Conservation (phyloP, 164 flowering plant species). For the Aristolochia fimbriata region DNA sequence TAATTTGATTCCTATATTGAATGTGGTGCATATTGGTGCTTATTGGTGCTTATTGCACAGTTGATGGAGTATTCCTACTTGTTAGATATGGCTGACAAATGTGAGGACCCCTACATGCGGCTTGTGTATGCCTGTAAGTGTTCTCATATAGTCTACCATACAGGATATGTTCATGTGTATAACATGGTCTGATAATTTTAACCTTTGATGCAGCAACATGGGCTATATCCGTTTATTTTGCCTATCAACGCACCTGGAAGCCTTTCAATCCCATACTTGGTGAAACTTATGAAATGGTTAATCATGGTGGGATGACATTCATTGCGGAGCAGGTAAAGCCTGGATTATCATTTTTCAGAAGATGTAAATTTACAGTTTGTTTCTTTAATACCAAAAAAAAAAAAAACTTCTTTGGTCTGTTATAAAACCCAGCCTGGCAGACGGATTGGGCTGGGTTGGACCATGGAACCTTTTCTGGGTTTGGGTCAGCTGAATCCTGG, state of each 20-base stretch:
- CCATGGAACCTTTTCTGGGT: too few species aligned
- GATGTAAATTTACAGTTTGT: too few species aligned
- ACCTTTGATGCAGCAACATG: constrained; percentile 55
- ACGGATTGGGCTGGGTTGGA: too few species aligned
- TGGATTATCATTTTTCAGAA: too few species aligned
- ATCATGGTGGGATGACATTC: constrained; percentile 66
- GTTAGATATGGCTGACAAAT: constrained; percentile 75
- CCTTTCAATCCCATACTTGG: constrained; percentile 92
- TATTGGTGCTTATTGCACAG: constrained; percentile 25
- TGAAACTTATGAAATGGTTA: constrained; percentile 76
- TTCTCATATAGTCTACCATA: background rate
- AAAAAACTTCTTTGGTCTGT: too few species aligned
- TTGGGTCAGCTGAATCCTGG: too few species aligned
- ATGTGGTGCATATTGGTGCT: constrained; percentile 3
- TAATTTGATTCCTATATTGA: background rate
- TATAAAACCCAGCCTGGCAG: too few species aligned
- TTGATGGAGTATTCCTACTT: constrained; percentile 81
- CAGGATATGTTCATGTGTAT: too few species aligned
- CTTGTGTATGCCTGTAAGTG: constrained; percentile 72
- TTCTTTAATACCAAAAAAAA: too few species aligned
- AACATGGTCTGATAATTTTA: background rate
- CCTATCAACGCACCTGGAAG: constrained; percentile 79
- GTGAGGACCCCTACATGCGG: constrained; percentile 89
- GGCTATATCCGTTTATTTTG: constrained; percentile 74
- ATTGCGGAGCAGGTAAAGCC: constrained; percentile 61